phyloP scores from a whole-genome alignment of 2,329 filamentous ascomycete species.

The Ilyonectria robusta region DNA sequence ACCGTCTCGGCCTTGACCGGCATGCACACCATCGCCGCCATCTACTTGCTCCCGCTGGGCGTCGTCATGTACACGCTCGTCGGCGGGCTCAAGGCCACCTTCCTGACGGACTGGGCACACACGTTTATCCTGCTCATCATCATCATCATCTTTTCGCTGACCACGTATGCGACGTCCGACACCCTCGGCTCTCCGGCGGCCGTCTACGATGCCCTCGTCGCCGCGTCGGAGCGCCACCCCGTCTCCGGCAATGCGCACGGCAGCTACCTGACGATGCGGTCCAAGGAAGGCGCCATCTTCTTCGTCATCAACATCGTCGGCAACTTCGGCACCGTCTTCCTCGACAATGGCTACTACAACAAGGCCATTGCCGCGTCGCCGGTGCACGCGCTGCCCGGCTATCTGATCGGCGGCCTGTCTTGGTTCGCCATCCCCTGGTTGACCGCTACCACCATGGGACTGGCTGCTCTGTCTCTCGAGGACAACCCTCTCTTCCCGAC shows the following conservation, averaged over 20 bases:
- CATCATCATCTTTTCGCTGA: constrained; percentile 88
- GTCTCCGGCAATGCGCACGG: constrained; percentile 85
- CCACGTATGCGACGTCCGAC: constrained; percentile 81
- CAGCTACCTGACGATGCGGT: constrained; percentile 87
- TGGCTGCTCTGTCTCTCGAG: constrained; percentile 85
- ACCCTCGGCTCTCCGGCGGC: constrained; percentile 80
- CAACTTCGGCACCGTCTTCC: constrained; percentile 87
- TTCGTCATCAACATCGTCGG: constrained; percentile 91
- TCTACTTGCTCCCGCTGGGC: constrained; percentile 85
- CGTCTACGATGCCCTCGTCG: constrained; percentile 83
- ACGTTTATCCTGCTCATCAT: constrained; percentile 89
- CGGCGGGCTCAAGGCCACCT: constrained; percentile 88
- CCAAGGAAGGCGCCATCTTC: constrained; percentile 82
- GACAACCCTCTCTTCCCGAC: constrained; percentile 51
- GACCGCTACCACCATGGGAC: constrained; percentile 88
- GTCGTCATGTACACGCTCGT: constrained; percentile 80
- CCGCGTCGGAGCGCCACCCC: constrained; percentile 78
- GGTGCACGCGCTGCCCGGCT: constrained; percentile 88
- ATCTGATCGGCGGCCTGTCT: constrained; percentile 86
- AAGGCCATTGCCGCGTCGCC: constrained; percentile 92
- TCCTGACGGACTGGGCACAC: constrained; percentile 89
- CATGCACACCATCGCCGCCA: constrained; percentile 79
- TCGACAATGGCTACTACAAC: constrained; percentile 93
- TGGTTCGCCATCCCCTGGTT: constrained; percentile 97
- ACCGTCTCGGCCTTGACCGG: constrained; percentile 68